Evolutionary conservation across 1,139 yeast genomes (phyloP), one percentile per base, ranked within the genome.

Genomic region (Arxiozyma heterogenica): DNA sequence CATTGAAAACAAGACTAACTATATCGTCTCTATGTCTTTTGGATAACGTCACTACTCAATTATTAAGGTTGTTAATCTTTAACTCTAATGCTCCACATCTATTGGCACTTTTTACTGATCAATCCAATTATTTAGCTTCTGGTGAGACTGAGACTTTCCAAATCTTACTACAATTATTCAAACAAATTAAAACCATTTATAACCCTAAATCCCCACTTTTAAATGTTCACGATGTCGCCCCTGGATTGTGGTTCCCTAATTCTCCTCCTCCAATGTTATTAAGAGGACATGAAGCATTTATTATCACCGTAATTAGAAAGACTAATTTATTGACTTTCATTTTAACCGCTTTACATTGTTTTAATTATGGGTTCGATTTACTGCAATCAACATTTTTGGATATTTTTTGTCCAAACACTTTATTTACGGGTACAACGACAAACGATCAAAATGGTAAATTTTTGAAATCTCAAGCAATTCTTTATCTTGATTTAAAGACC

Each of bases 271-370:
- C 88, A 0, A 65, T 73, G 38, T 75, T 83, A 66, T 74, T 84
- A 59, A 75, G 76, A 58, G 81, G 79, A 52, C 75, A 81, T 56
- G 88, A 83, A 62, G 85, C 82, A 54, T 65, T 57, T 54, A 78
- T 84, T 54, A 76, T 83, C 44, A 77, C 84, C 23, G 83, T 93
- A 0, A 69, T 91, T 44, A 80, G 95, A 57, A 87, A 91, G 62
- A 87, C 90, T 1, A 93, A 93, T 63, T 71, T 93, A 61, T 88
- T 96, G 0, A 89, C 96, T 0, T 93, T 90, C 66, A 74, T 89
- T 47, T 80, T 90, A 18, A 95, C 97, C 0, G 81, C 94, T 1
- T 75, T 90, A 58, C 54, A 96, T 51, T 79, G 88, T 7, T 78
- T 86, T 55, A 94, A 88, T 58, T 85, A 88, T 51, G 98, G 97